These are phyloP conservation scores for Anisodus acutangulus DNA, from an alignment of 257 asterid species.

Conservation along the genomic window DNA sequence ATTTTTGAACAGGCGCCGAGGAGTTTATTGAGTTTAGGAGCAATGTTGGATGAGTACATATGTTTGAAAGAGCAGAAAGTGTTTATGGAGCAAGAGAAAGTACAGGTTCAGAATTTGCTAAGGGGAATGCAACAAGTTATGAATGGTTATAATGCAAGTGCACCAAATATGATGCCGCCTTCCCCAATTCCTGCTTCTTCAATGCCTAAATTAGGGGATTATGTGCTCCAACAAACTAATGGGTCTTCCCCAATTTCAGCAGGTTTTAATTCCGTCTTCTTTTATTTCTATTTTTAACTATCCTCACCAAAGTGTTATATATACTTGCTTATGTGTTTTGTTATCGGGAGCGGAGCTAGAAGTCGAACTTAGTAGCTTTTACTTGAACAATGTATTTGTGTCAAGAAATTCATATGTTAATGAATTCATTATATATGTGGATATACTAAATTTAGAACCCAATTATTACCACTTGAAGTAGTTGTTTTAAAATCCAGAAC, in stretches of 20 bases:
- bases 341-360: background rate
- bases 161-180: constrained; percentile 35
- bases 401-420: too few species aligned
- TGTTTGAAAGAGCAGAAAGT: constrained; percentile 82
- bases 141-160: constrained; percentile 58
- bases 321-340: background rate
- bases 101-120: constrained; percentile 67
- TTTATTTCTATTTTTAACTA: background rate
- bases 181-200: constrained; percentile 36
- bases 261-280: background rate
- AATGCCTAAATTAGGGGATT: background rate
- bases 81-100: constrained; percentile 66
- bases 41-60: constrained; percentile 83
- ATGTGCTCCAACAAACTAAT: background rate
- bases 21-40: constrained; percentile 75
- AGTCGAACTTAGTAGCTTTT: too few species aligned
- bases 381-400: too few species aligned
- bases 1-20: constrained; percentile 64
- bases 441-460: too few species aligned
- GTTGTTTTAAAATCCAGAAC: too few species aligned
- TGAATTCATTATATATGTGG: too few species aligned
- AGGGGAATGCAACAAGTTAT: constrained; percentile 79
- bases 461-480: too few species aligned
- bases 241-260: background rate
- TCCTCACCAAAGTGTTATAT: background rate